Conservation (phyloP, 306 rosid genomes). For the Purshia tridentata region DNA sequence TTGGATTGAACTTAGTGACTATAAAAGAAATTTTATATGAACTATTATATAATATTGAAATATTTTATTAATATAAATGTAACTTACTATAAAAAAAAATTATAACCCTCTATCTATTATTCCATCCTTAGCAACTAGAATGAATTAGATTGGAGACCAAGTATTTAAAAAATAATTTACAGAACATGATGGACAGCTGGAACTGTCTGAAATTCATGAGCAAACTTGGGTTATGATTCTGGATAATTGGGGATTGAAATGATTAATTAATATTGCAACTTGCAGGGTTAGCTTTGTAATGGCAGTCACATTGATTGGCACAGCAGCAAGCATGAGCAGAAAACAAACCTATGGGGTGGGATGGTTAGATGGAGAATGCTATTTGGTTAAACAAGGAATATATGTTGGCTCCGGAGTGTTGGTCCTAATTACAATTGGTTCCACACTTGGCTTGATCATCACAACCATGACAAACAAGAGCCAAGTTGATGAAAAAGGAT, state of each 20-base stretch:
- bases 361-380: slow-evolving; percentile 89
- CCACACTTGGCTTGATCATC: slow-evolving; percentile 47
- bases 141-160: no score
- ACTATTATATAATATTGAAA: no score
- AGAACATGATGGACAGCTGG: slow-evolving; percentile 17
- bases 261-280: neutral
- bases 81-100: no score
- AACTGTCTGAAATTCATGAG: slow-evolving; percentile 12
- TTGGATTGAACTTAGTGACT: no score
- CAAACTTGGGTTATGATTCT: neutral
- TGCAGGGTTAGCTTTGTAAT: slow-evolving; percentile 78
- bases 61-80: no score
- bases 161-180: no score
- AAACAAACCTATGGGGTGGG: slow-evolving; percentile 67
- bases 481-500: slow-evolving; percentile 8
- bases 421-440: slow-evolving; percentile 42
- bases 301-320: slow-evolving; percentile 45
- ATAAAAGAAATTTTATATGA: no score
- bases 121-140: no score
- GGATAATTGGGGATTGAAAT: neutral
- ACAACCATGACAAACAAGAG: slow-evolving; percentile 29
- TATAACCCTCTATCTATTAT: no score
- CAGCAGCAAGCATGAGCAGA: slow-evolving; percentile 74
- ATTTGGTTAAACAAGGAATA: slow-evolving; percentile 56
- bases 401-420: slow-evolving; percentile 56